phyloP scores from a whole-genome alignment of 116 monocot genomes.

The Phalaenopsis hybrid region DNA sequence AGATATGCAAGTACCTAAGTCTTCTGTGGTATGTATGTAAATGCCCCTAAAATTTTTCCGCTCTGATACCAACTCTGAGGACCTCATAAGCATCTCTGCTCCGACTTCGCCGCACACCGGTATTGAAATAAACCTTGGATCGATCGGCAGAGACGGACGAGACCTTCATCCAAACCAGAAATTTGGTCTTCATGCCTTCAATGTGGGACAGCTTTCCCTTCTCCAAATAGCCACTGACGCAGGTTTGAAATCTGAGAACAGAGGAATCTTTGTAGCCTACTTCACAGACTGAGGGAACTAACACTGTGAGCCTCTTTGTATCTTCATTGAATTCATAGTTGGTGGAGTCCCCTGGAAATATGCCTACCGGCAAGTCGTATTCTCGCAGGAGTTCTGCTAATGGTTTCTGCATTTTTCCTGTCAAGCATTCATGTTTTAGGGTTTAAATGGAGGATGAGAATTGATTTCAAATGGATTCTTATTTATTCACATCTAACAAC shows the following conservation, averaged over 20 bases:
- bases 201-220: constrained; percentile 56
- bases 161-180: constrained; percentile 58
- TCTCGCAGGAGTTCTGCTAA: constrained; percentile 54
- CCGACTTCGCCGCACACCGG: constrained; percentile 50
- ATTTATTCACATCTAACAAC: too few relatives aligned
- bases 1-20: too few relatives aligned
- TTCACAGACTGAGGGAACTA: constrained; percentile 49
- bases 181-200: constrained; percentile 64
- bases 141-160: constrained; percentile 41
- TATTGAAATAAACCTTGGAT: constrained; percentile 43
- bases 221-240: constrained; percentile 57
- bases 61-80: constrained; percentile 36
- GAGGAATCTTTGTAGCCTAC: constrained; percentile 77
- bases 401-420: constrained; percentile 70
- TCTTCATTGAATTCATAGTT: constrained; percentile 69
- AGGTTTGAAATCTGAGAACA: constrained; percentile 43
- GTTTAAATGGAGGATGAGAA: too few relatives aligned
- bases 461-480: too few relatives aligned
- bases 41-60: constrained; percentile 44
- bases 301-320: constrained; percentile 45
- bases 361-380: constrained; percentile 51
- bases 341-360: constrained; percentile 62
- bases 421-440: neutral
- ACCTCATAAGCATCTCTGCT: constrained; percentile 66
- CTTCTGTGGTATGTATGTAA: too few relatives aligned